Conservation (phyloP, 495 filamentous ascomycete species). For the Podospora pseudocomata region DNA sequence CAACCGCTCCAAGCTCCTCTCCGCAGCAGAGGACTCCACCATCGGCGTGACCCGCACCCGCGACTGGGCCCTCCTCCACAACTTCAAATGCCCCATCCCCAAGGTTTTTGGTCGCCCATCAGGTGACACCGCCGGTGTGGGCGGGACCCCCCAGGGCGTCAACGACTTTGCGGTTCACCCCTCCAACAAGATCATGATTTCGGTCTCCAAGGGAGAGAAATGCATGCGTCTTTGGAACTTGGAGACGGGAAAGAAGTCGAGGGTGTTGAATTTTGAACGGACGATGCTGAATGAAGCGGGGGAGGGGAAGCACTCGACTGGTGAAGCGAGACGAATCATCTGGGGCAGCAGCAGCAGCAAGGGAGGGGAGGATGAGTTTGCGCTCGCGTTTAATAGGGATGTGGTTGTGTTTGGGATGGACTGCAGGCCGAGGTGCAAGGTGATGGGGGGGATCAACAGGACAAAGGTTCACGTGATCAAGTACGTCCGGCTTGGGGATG, state of each 20-base stretch:
- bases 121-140: conserved; percentile 84
- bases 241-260: conserved; percentile 91
- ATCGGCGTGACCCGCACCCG: conserved; percentile 81
- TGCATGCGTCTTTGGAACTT: conserved; percentile 96
- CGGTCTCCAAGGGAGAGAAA: conserved; percentile 79
- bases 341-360: conserved; percentile 64
- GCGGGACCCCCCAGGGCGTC: conserved; percentile 79
- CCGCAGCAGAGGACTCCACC: conserved; percentile 77
- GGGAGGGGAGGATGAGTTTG: conserved; percentile 71
- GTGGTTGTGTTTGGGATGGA: conserved; percentile 83
- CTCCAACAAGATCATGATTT: conserved; percentile 92
- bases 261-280: conserved; percentile 77
- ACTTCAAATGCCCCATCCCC: conserved; percentile 83
- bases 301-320: conserved; percentile 69
- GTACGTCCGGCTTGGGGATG: conserved; percentile 54
- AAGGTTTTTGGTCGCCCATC: conserved; percentile 78
- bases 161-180: conserved; percentile 96
- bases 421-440: conserved; percentile 69
- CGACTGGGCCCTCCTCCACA: conserved; percentile 87
- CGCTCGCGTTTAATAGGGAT: conserved; percentile 83
- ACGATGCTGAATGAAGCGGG: conserved; percentile 65
- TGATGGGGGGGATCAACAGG: conserved; percentile 56
- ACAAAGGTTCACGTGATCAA: conserved; percentile 80
- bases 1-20: conserved; percentile 80
- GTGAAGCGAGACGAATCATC: conserved; percentile 77